Evolutionary conservation across 2,329 filamentous ascomycete genomes (phyloP).

Genomic region (Elsinoe necatrix): DNA sequence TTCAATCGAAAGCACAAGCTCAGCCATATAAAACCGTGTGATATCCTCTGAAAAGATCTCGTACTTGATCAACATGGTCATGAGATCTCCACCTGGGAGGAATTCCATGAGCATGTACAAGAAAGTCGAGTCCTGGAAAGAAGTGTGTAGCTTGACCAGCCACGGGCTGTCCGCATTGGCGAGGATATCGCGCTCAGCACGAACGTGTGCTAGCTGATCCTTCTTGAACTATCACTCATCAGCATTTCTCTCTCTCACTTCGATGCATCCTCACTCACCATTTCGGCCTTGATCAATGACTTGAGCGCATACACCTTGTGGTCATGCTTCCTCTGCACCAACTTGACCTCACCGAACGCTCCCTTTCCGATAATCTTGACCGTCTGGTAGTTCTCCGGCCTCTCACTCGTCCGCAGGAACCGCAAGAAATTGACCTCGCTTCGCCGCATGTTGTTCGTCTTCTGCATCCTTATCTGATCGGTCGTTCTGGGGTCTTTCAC

Average conservation of each 20-base stretch:
- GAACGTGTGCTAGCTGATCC: conserved; percentile 93
- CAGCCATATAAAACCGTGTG: conserved; percentile 97
- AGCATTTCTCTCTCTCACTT: background rate
- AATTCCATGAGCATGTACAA: conserved; percentile 99
- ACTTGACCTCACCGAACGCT: conserved; percentile 94
- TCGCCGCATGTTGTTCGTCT: conserved; percentile 74
- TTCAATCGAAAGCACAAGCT: conserved; percentile 96
- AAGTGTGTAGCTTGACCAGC: conserved; percentile 97
- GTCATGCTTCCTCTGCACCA: conserved; percentile 92
- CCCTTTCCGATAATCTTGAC: conserved; percentile 99
- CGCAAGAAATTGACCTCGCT: conserved; percentile 89
- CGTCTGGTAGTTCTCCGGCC: conserved; percentile 88
- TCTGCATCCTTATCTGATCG: conserved; percentile 68
- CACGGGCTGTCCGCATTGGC: conserved; percentile 99
- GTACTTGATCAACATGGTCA: conserved; percentile 99
- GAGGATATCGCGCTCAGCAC: conserved; percentile 92
- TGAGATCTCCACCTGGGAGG: conserved; percentile 91
- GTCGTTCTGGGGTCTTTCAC: conserved; percentile 68
- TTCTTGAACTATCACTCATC: conserved; percentile 64
- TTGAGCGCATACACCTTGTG: conserved; percentile 98
- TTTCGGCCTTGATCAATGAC: conserved; percentile 95
- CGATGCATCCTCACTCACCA: conserved; percentile 44
- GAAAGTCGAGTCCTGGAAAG: conserved; percentile 93
- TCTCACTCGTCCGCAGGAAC: conserved; percentile 87
- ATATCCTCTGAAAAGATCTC: conserved; percentile 99